A percentile compares a stretch with the other conserved stretches of the same genome.
Conservation (phyloP, 2,329 filamentous ascomycete species). For the Acrocalymma vagum region DNA sequence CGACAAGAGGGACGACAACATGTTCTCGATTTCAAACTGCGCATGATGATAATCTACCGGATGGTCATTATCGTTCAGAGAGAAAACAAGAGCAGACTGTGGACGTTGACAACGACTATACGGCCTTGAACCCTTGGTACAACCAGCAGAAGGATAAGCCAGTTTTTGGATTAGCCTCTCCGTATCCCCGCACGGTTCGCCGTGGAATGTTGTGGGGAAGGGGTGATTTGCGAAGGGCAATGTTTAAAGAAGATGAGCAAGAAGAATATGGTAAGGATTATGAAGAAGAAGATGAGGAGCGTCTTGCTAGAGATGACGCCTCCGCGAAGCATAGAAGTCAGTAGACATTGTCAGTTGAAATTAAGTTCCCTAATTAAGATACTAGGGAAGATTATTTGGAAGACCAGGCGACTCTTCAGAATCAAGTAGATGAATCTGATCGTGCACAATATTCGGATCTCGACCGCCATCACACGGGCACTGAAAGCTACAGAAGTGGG, state of each 20-base stretch:
- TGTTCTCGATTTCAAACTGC: neutral
- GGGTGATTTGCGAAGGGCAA: constrained; percentile 54
- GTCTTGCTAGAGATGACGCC: constrained; percentile 25
- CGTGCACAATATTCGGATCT: too few species aligned
- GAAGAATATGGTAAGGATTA: neutral
- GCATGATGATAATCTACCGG: constrained; percentile 3
- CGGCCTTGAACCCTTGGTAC: constrained; percentile 63
- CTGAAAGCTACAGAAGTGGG: too few species aligned
- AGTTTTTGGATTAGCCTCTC: constrained; percentile 63
- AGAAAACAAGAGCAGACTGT: constrained; percentile 35
- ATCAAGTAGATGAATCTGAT: constrained; percentile 6
- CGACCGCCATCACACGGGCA: too few species aligned
- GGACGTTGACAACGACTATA: constrained; percentile 62
- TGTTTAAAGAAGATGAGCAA: constrained; percentile 23
- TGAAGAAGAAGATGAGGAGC: neutral
- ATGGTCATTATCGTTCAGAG: constrained; percentile 26
- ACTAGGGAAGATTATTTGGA: constrained; percentile 2
- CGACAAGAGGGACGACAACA: too few species aligned
- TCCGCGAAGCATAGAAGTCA: constrained; percentile 23
- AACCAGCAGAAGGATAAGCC: constrained; percentile 61
- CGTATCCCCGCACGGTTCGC: constrained; percentile 62
- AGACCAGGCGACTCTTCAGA: constrained; percentile 3
- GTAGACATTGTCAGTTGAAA: constrained; percentile 8
- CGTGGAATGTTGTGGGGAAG: constrained; percentile 59
- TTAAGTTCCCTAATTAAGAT: constrained; percentile 5